Conservation (phyloP, 1,284 basidiomycete genomes). For the Tilletia walkeri region DNA sequence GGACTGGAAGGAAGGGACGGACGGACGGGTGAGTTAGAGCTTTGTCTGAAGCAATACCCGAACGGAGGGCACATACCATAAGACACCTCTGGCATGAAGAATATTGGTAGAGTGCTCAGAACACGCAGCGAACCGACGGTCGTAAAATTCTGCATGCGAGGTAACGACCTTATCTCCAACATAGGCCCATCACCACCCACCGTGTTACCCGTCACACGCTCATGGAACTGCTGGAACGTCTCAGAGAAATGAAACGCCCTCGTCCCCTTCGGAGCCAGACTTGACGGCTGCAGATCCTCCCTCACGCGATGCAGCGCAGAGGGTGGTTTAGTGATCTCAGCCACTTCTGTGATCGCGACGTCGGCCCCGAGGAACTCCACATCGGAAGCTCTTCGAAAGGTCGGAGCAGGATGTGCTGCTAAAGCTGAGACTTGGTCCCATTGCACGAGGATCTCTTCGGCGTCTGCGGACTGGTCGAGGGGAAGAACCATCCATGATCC, state of each 20-base stretch:
- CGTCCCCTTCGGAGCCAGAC: background rate
- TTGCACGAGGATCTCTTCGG: background rate
- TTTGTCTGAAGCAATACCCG: background rate
- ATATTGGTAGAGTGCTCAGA: background rate
- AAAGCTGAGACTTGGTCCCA: background rate
- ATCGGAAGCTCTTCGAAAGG: background rate
- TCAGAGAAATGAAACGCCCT: background rate
- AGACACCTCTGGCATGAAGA: background rate
- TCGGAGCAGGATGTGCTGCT: background rate
- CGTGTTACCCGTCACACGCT: background rate
- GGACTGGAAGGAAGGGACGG: constrained; percentile 1
- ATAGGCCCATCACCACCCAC: background rate
- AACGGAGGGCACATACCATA: background rate
- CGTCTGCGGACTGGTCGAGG: background rate
- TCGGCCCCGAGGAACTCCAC: background rate
- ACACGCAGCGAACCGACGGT: background rate
- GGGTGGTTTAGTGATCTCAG: background rate
- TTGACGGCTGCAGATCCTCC: background rate
- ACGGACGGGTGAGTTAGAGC: background rate
- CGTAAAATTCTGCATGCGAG: constrained; percentile 7
- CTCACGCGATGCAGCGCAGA: background rate
- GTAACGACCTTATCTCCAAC: background rate
- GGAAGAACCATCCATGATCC: background rate
- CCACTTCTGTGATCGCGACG: background rate
- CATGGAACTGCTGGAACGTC: constrained; percentile 8